Evolutionary conservation across 2,329 filamentous ascomycete genomes (phyloP).

Genomic region (Aspergillus intermedius): DNA sequence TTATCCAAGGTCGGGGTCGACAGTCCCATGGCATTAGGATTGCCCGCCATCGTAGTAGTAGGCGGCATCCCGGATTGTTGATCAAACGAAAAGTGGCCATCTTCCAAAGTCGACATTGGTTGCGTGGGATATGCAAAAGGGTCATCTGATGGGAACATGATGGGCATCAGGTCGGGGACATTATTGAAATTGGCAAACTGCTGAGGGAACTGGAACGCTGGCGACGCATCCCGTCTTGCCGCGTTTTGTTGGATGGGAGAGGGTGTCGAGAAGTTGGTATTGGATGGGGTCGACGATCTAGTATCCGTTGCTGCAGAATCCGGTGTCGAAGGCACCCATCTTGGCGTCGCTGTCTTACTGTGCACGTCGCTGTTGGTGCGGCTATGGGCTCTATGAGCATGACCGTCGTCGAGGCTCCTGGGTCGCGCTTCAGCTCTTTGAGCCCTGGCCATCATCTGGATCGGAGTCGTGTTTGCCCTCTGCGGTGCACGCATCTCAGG

Average conservation of each 20-base stretch:
- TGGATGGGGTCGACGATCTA: conserved; percentile 21
- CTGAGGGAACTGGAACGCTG: conserved; percentile 25
- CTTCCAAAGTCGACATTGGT: conserved; percentile 42
- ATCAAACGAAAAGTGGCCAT: conserved; percentile 32
- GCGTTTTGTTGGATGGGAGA: conserved; percentile 12
- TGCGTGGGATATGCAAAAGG: conserved; percentile 47
- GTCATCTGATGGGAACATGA: conserved; percentile 47
- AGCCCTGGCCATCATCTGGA: conserved; percentile 23
- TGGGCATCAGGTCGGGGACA: conserved; percentile 43
- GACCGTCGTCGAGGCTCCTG: conserved; percentile 26
- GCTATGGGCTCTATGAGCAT: conserved; percentile 1
- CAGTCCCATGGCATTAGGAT: conserved; percentile 9
- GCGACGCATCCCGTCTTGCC: conserved; percentile 12
- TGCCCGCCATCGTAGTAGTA: conserved; percentile 9
- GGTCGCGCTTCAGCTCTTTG: conserved; percentile 18
- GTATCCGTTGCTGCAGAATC: conserved; percentile 24
- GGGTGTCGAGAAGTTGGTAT: background rate
- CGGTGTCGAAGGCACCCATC: conserved; percentile 20
- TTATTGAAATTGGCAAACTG: conserved; percentile 25
- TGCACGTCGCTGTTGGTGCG: background rate
- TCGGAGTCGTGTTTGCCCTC: conserved; percentile 37
- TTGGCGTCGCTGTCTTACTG: conserved; percentile 8
- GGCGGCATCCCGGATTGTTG: conserved; percentile 9
- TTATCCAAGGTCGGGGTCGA: conserved; percentile 21
- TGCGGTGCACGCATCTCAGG: conserved; percentile 20